phyloP scores from a whole-genome alignment of 2,329 filamentous ascomycete species.

The Epichloe gansuensis region DNA sequence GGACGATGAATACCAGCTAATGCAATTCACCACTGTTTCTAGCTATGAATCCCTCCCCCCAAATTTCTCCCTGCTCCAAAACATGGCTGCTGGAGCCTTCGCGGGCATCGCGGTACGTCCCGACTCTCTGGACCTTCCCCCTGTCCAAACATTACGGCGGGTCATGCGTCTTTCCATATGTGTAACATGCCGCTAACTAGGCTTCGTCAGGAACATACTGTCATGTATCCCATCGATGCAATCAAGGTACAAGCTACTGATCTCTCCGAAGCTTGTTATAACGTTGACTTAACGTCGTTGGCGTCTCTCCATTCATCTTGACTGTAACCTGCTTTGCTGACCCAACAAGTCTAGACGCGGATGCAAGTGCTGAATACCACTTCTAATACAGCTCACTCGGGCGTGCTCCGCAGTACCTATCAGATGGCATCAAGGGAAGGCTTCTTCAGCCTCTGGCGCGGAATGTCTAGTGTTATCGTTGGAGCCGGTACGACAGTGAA shows the following conservation, averaged over 20 bases:
- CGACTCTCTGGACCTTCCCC: not conserved
- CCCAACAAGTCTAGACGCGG: constrained; percentile 54
- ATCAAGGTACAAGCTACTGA: constrained; percentile 59
- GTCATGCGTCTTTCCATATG: not conserved
- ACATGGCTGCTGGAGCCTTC: constrained; percentile 93
- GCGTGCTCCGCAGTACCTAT: constrained; percentile 82
- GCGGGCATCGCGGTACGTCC: constrained; percentile 78
- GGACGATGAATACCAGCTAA: not conserved
- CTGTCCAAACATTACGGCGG: not conserved
- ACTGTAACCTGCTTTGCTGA: constrained; percentile 8
- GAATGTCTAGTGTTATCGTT: constrained; percentile 89
- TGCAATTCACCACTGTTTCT: not conserved
- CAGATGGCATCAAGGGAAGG: constrained; percentile 87
- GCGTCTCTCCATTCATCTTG: not conserved
- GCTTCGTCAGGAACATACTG: constrained; percentile 70
- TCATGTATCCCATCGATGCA: constrained; percentile 97
- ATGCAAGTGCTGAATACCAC: constrained; percentile 93
- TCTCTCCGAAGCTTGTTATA: not conserved
- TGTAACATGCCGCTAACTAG: constrained; percentile 5
- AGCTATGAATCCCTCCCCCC: constrained; percentile 88
- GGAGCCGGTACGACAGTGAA: constrained; percentile 61
- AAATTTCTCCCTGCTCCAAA: constrained; percentile 86
- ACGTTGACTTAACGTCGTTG: not conserved
- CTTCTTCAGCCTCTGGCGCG: constrained; percentile 84
- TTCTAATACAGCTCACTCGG: constrained; percentile 69